phyloP scores from a whole-genome alignment of 2,329 filamentous ascomycete species.

The Alternaria atra region DNA sequence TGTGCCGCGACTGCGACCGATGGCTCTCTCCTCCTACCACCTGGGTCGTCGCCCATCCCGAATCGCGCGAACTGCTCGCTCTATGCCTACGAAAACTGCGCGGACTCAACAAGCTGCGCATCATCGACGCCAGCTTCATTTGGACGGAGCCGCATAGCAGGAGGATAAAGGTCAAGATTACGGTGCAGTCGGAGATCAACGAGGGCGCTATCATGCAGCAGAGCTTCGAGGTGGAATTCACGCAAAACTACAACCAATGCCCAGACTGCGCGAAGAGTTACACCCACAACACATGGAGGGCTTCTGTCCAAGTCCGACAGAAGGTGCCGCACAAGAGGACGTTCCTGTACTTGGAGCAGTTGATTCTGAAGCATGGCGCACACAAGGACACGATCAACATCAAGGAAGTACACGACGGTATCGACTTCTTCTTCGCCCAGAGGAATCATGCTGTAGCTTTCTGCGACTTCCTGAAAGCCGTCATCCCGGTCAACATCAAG shows the following conservation, averaged over 20 bases:
- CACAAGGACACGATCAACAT: slow-evolving; percentile 91
- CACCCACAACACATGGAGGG: slow-evolving; percentile 94
- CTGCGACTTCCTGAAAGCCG: slow-evolving; percentile 86
- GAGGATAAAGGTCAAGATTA: slow-evolving; percentile 93
- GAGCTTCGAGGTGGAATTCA: slow-evolving; percentile 91
- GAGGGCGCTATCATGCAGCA: slow-evolving; percentile 82
- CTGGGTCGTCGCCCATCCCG: slow-evolving; percentile 85
- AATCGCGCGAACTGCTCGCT: slow-evolving; percentile 91
- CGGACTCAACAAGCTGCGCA: slow-evolving; percentile 86
- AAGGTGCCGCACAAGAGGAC: slow-evolving; percentile 96
- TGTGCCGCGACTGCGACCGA: slow-evolving; percentile 90
- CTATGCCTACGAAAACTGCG: slow-evolving; percentile 88
- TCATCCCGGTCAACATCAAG: slow-evolving; percentile 80
- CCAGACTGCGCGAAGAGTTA: slow-evolving; percentile 89
- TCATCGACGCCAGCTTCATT: slow-evolving; percentile 95
- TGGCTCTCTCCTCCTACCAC: slow-evolving; percentile 87
- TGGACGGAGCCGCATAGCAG: slow-evolving; percentile 98
- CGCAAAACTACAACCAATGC: slow-evolving; percentile 93
- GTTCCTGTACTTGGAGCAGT: slow-evolving; percentile 85
- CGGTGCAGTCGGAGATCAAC: slow-evolving; percentile 78
- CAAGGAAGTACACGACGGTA: slow-evolving; percentile 92
- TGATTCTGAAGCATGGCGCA: slow-evolving; percentile 92
- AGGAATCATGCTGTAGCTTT: slow-evolving; percentile 93
- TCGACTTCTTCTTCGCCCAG: slow-evolving; percentile 93
- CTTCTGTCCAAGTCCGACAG: slow-evolving; percentile 92